Conservation (phyloP, 768 basidiomycete species). For the Termitomyces sp. region DNA sequence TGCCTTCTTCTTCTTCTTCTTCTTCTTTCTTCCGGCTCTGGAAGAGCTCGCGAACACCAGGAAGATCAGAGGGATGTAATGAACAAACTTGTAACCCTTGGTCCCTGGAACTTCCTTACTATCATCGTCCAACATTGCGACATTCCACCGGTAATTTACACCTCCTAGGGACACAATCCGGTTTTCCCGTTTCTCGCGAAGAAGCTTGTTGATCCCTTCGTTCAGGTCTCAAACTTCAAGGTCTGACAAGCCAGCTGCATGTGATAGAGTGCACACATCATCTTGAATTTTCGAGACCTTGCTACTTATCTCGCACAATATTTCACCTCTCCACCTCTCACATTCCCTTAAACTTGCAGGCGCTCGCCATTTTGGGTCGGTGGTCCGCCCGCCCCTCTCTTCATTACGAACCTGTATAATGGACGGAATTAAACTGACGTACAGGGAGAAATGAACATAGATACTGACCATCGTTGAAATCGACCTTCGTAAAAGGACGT, state of each 20-base stretch:
- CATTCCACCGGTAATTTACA: conserved; percentile 92
- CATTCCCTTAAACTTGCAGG: conserved; percentile 90
- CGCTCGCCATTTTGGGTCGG: conserved; percentile 89
- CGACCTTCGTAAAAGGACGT: too few relatives aligned
- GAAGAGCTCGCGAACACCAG: conserved; percentile 95
- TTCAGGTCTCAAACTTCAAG: conserved; percentile 96
- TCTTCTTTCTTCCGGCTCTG: conserved; percentile 81
- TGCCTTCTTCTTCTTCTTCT: conserved; percentile 77
- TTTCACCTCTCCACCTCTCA: conserved; percentile 95
- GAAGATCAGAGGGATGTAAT: conserved; percentile 53
- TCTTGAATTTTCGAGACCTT: conserved; percentile 99
- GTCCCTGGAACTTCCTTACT: conserved; percentile 96
- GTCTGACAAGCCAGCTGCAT: conserved; percentile 83
- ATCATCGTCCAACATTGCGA: conserved; percentile 91
- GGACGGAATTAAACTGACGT: background rate
- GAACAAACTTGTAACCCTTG: conserved; percentile 89
- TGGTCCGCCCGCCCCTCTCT: conserved; percentile 83
- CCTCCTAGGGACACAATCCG: conserved; percentile 96
- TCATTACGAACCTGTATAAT: conserved; percentile 87
- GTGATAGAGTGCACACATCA: background rate
- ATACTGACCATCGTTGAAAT: background rate
- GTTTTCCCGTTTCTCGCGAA: conserved; percentile 97
- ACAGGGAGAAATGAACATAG: background rate
- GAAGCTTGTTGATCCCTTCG: conserved; percentile 93
- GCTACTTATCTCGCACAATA: conserved; percentile 88